Base-by-base conservation (phyloP, 2,329 filamentous ascomycete genomes). In the Epichloe coenophiala region DNA sequence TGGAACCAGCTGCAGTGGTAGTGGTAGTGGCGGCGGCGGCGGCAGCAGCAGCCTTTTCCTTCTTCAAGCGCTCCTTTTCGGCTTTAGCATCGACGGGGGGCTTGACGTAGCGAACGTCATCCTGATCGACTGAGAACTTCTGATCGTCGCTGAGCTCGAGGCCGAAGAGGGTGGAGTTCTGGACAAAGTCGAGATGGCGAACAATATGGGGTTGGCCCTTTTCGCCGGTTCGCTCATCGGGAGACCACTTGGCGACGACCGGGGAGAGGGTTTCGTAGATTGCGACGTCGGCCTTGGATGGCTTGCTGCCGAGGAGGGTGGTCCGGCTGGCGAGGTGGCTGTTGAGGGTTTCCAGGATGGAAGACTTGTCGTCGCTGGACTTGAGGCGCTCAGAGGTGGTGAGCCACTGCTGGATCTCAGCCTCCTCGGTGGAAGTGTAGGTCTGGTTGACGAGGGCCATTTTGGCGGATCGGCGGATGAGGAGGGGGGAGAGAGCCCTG, bases 51-150 rank as follows among this genome's bases (percentile, higher is more conserved):
- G 84, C 86, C 76, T 95, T 95, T 72, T 95, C 89, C 75, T 94
- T 95, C 84, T 95, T 96, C 70, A 91, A 80, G 45, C 85, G 82
- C 77, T 96, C 90, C 75, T 96, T 96, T 76, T 96, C 91, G 51
- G 89, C 89, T 76, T 94, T 95, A 60, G 86, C 81, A 58, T 95
- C 89, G 55, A 91, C 81, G 19, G 86, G 86, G 59, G 91, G 91
- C 72, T 93, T 91, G 60, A 90, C 84, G 66, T 89, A 90, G 56
- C 88, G 77, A 53, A 97, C 79, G 59, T 90, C 84, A 60, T 89
- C 82, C 47, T 80, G 72, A 66, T 96, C 83, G 58, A 97, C 78
- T 58, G 72, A 71, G 61, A 96, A 71, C 75, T 93, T 95, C 63
- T 93, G 81, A 49, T 71, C 75, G 12, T 84, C 80, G 54, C 76